Evolutionary conservation across 2,329 filamentous ascomycete species (phyloP), one percentile per base, ranked within the genome.

Genomic region (Ceratocystis cubensis): DNA sequence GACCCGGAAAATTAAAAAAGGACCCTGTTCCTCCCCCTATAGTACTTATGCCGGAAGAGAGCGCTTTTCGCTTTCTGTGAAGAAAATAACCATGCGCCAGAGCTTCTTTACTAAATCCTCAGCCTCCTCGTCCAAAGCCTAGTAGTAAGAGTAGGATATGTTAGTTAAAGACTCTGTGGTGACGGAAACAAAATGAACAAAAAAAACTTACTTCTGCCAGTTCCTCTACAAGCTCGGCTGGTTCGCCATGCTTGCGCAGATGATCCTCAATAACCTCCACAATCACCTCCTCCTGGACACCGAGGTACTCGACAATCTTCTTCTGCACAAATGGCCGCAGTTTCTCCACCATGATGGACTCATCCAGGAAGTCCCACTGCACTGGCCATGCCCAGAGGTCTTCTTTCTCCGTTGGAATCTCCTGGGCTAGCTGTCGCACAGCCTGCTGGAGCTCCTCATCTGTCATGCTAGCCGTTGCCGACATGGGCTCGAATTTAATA

Each of bases 1-100:
- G 10, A 28, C 48, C 22, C 15, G 15, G 48, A 53, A 50, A 30
- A 28, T 17, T 17, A 59, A 59, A n/a, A 37, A 20, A 37, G n/a
- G 8, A 6, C 6, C 8, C 28, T 8, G 15, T n/a, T 59, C 7
- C 30, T n/a, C 7, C 20, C 37, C 28, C 56, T 8, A 10, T 20
- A 1, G n/a, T 37, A 59, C 17, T 8, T 79, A 90, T 63, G 85
- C 84, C 22, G 88, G 88, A 69, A 96, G 79, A 1, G 92, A 92
- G 69, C 91, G 81, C 79, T 94, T 96, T 81, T 96, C 93, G 73
- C 88, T 89, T 76, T 97, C 93, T 5, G 90, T 94, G 73, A 93
- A 96, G 84, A 96, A 97, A 72, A 97, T 96, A 67, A 96, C 86
- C 91, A 97, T 96, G 63, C 93, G 85, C 94, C 94, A 99, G 45